Evolutionary conservation across 2,329 filamentous ascomycete species (phyloP).

Genomic region (Fusarium longipes): DNA sequence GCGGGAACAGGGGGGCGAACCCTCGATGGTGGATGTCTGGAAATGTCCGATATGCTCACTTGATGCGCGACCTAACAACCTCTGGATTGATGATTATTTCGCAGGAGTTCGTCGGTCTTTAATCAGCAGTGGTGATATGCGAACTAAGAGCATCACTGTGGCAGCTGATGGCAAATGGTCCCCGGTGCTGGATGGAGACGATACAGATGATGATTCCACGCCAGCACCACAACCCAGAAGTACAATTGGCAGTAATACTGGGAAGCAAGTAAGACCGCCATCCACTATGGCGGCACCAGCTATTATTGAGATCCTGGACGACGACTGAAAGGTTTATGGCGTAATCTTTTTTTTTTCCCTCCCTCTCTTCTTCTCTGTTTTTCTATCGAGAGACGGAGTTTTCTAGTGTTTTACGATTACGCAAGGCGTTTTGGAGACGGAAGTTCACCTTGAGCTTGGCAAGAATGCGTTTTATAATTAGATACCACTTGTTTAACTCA

Average conservation of each 20-base stretch:
- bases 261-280: constrained; percentile 18
- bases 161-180: constrained; percentile 50
- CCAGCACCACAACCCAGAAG: constrained; percentile 17
- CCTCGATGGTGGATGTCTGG: constrained; percentile 77
- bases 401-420: not conserved
- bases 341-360: not conserved
- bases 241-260: constrained; percentile 4
- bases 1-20: constrained; percentile 52
- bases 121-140: constrained; percentile 26
- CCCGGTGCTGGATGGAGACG: constrained; percentile 48
- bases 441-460: constrained; percentile 8
- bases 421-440: constrained; percentile 31
- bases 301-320: constrained; percentile 48
- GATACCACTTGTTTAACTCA: constrained; percentile 35
- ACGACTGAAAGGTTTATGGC: constrained; percentile 21
- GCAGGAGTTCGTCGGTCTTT: constrained; percentile 69
- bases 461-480: constrained; percentile 33
- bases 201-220: constrained; percentile 41
- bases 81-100: constrained; percentile 82
- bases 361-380: not conserved
- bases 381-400: not conserved
- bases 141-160: constrained; percentile 49
- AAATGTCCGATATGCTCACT: constrained; percentile 84
- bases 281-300: constrained; percentile 6
- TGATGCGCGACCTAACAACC: constrained; percentile 79